Evolutionary conservation across 306 rosid species (phyloP), one percentile per base, ranked within the genome.

Genomic region (Trifolium repens): DNA sequence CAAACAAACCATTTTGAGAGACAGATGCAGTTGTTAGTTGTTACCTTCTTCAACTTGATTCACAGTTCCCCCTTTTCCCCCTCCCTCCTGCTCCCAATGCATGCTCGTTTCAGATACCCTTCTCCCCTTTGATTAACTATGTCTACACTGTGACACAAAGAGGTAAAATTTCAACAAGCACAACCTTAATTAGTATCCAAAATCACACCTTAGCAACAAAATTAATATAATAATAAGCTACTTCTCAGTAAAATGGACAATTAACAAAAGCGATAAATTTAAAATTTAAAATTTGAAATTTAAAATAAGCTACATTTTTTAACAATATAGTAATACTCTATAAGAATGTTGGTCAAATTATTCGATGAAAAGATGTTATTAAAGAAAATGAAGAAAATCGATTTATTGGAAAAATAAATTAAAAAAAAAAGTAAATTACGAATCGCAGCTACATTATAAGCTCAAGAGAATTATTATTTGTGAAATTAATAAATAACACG

Each of bases 21-120:
- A 26, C 67, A 72, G 19, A 76, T 53, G 4, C 26, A 22, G 24
- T 22, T 22, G 24, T 22, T 44, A 53, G 52, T 1, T 3, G 32
- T 78, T 79, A 84, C 96, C 87, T 82, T 83, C 81, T 87, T 81
- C 78, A 57, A 22, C 67, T 32, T 3, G 72, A 62, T 65, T 79
- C 35, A 79, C 73, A 74, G 79, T 78, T 66, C 59, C 81, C 75
- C 84, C 80, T 19, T 73, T 75, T 43, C 74, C 91, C 78, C 74
- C 72, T 55, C 81, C 73, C 50, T 75, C 84, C 71, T 43, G 87
- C 77, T 82, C 88, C 77, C 80, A 82, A 76, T 79, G 85, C 84
- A 82, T 81, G 84, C 79, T 88, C 93, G 81, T 79, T 73, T 69
- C 74, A 26, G 27, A 70, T 65, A 81, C 81, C 47, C 66, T 79